Conservation (phyloP, 2,329 filamentous ascomycete species). For the Aplosporella prunicola region DNA sequence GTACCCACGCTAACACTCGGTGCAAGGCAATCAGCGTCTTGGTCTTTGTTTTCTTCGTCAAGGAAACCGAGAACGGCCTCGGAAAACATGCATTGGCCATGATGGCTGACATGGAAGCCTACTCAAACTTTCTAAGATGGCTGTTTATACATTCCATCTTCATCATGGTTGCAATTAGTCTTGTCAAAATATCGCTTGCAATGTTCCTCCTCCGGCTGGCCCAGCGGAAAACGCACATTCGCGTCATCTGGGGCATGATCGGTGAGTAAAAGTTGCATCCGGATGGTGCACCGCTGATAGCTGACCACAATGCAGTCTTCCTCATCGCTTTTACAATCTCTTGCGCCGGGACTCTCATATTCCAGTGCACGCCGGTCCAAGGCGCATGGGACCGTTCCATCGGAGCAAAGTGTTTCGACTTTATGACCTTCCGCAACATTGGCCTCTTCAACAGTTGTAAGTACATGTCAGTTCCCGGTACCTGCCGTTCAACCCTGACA, state of each 20-base stretch:
- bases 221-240: conserved; percentile 29
- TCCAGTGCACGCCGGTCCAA: conserved; percentile 37
- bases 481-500: background rate
- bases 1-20: background rate
- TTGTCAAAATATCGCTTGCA: conserved; percentile 41
- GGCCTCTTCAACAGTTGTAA: conserved; percentile 39
- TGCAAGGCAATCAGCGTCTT: conserved; percentile 5
- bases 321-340: conserved; percentile 34
- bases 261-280: conserved; percentile 22
- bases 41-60: conserved; percentile 34
- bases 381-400: conserved; percentile 36
- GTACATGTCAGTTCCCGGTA: conserved; percentile 7
- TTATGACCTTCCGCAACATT: conserved; percentile 32
- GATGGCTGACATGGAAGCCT: conserved; percentile 18
- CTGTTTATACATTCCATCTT: conserved; percentile 37
- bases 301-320: conserved; percentile 28
- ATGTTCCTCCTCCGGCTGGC: conserved; percentile 38
- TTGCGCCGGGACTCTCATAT: conserved; percentile 38
- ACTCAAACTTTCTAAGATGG: conserved; percentile 30
- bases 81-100: conserved; percentile 38
- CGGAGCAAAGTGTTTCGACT: conserved; percentile 35
- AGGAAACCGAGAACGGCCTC: conserved; percentile 37
- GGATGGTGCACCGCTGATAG: background rate
- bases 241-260: conserved; percentile 34
- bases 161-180: conserved; percentile 35